phyloP scores from a whole-genome alignment of 1,284 basidiomycete species.

The Phellopilus nigrolimitatus region DNA sequence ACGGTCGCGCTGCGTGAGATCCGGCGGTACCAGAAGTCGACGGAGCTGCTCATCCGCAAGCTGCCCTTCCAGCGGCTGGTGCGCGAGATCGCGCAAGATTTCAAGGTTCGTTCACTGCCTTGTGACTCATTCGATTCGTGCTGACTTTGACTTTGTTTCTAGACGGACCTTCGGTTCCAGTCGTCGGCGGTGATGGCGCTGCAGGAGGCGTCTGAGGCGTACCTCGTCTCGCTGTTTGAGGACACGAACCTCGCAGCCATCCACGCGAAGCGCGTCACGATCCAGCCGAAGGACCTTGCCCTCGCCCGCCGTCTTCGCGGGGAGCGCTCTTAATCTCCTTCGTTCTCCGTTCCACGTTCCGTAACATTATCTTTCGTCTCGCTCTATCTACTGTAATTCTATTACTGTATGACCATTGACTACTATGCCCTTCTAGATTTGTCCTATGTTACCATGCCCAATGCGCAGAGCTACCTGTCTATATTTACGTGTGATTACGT shows the following conservation, averaged over 20 bases:
- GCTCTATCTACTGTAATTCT: too few species aligned
- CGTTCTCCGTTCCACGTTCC: background rate
- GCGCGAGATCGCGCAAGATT: constrained; percentile 57
- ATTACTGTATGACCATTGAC: too few species aligned
- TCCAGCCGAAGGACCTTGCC: constrained; percentile 71
- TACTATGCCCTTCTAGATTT: too few species aligned
- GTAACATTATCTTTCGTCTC: background rate
- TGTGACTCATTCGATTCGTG: background rate
- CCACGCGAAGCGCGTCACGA: constrained; percentile 71
- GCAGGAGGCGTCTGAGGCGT: constrained; percentile 74
- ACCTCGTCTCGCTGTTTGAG: constrained; percentile 77
- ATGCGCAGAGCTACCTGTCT: too few species aligned
- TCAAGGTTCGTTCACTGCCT: constrained; percentile 38
- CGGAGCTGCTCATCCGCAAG: constrained; percentile 75
- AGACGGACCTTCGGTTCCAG: constrained; percentile 78
- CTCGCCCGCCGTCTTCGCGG: constrained; percentile 57
- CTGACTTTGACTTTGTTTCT: constrained; percentile 28
- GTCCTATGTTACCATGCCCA: too few species aligned
- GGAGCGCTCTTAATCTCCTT: constrained; percentile 30
- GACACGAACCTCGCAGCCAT: constrained; percentile 70
- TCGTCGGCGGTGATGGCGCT: constrained; percentile 71
- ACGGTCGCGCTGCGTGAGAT: constrained; percentile 86
- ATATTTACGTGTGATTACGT: too few species aligned
- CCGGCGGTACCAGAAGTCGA: constrained; percentile 79
- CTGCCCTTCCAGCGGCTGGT: constrained; percentile 71